Evolutionary conservation across 176 grass and related monocot species (phyloP), one percentile per base, ranked within the genome.

Genomic region (Phoenix roebelenii): DNA sequence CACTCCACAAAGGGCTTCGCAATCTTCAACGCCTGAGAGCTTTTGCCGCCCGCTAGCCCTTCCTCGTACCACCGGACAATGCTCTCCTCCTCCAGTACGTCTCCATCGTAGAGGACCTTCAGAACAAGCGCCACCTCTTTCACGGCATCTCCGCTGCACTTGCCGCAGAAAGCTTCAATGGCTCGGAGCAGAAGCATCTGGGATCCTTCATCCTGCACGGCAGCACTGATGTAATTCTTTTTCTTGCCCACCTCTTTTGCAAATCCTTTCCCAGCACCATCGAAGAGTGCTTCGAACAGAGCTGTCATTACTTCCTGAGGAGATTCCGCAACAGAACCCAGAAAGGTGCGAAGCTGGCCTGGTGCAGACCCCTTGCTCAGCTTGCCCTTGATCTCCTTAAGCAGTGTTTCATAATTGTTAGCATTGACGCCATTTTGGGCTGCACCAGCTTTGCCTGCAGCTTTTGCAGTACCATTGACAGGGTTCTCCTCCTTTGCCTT

Each of bases 71-170:
- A 96, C 50, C 64, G 73, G 4, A 80, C 72, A 17, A 96, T 87
- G 32, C 18, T 71, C 17, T 90, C 87, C 63, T 96, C 92, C 28
- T 96, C 92, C 0, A 96, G 61, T 16, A 88, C 3, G 20, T 96
- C 92, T 0, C 26, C 78, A 1, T 96, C 92, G 0, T 96, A 96
- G 3, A 96, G 83, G 2, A 18, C 72, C 19, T 90, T 96, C 6
- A 87, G 50, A 16, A 87, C 87, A 0, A 90, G 64, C 0, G 87
- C 78, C 1, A 90, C 61, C 55, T 97, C 92, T 81, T 88, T 97
- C 32, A 97, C 72, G 0, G 81, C 87, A 18, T 88, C 84, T 0
- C 54, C n/a, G 9, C 51, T 80, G 54, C 83, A 85, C 77, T 73
- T 78, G 26, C 17, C 29, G 0, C 92, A 50, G 19, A 88, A 91